Evolutionary conservation across 129 eudicot genomes (phyloP), one percentile per base, ranked within the genome.

Genomic region (Tagetes patula): DNA sequence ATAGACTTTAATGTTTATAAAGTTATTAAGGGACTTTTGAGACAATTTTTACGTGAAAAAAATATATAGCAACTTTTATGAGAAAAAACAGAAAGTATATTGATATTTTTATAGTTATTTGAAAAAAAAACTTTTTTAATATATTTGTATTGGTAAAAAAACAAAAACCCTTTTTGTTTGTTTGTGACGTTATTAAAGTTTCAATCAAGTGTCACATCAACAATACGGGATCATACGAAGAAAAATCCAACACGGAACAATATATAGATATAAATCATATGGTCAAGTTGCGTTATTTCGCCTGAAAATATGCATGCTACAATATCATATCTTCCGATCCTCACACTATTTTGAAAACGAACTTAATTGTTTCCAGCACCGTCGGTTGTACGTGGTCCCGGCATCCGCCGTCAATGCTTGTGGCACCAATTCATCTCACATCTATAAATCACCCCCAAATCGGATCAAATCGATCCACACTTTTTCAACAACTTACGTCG

Each of bases 371-470:
- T 45, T 36, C 48, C 3, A 60, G n/a, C 67, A 42, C n/a, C 60
- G 77, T 43, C 77, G 36, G 47, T 55, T 8, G 81, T 20, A 20
- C 27, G 27, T 77, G 81, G 81, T 61, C 81, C 81, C 81, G 30
- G 5, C 42, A 52, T 11, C 53, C 63, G 63, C 45, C 70, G 65
- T 69, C n/a, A 47, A 38, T 48, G 45, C 45, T 38, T 7, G 47
- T 36, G 42, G 32, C 34, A 56, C 38, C 63, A 67, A 42, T 56
- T 27, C 50, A 27, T 58, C 52, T 30, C 5, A 32, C 31, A 1
- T 75, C 39, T 70, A 70, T 78, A 71, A 70, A 78, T 78, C 82
- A 27, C 66, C 0, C 60, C 65, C 0, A n/a, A 39, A 39, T 50
- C 47, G n/a, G 1, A 77, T 40, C 66, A 50, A 65, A 31, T 63